Conservation (phyloP, 441 rosid genomes). For the Lagerstroemia fauriei region DNA sequence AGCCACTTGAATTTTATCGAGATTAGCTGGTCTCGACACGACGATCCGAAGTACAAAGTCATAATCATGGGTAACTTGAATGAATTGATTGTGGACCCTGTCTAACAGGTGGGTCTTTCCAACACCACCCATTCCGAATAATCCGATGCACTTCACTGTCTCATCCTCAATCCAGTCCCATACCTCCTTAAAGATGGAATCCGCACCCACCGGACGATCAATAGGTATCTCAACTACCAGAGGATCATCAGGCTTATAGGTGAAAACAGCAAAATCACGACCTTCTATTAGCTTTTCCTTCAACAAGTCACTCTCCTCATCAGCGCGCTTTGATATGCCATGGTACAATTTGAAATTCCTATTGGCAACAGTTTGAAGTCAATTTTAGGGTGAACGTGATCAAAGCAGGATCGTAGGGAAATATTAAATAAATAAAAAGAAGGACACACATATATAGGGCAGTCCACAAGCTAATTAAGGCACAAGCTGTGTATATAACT, state of each 20-base stretch:
- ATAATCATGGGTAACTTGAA: slow-evolving; percentile 24
- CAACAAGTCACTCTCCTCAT: slow-evolving; percentile 34
- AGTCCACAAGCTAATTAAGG: no score
- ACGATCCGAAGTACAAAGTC: slow-evolving; percentile 52
- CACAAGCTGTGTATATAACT: slow-evolving; percentile 44
- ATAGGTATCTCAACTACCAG: slow-evolving; percentile 24
- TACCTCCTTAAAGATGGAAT: slow-evolving; percentile 30
- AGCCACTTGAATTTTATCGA: slow-evolving; percentile 41
- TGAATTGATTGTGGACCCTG: slow-evolving; percentile 43
- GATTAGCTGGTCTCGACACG: slow-evolving; percentile 37
- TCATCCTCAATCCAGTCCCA: slow-evolving; percentile 43
- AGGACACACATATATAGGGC: no score
- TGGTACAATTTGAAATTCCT: neutral
- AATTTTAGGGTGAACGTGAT: no score
- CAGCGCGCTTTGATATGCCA: neutral
- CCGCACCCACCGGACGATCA: slow-evolving; percentile 42
- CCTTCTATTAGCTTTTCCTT: slow-evolving; percentile 15
- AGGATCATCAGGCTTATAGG: neutral
- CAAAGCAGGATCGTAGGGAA: neutral
- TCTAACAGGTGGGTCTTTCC: slow-evolving; percentile 57
- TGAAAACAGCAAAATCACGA: neutral
- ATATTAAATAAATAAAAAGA: no score
- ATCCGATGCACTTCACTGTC: slow-evolving; percentile 33
- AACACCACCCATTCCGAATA: slow-evolving; percentile 53
- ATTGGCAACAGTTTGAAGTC: neutral